phyloP scores from a whole-genome alignment of 148 eudicot genomes.

The Agrostemma githago region DNA sequence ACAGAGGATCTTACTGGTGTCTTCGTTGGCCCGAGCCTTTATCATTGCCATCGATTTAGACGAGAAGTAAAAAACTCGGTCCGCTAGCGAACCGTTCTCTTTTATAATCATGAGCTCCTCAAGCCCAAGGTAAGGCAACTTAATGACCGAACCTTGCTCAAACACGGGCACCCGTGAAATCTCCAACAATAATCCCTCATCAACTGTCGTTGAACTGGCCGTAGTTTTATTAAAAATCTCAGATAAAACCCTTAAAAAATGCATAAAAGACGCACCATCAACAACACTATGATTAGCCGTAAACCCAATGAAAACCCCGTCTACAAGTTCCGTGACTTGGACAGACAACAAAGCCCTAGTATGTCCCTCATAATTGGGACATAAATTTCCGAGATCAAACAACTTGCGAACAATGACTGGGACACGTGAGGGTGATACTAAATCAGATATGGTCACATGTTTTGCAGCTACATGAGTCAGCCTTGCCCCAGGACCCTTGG shows the following conservation, averaged over 20 bases:
- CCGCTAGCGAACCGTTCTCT: constrained; percentile 35
- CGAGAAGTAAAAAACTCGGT: constrained; percentile 60
- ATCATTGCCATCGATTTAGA: constrained; percentile 37
- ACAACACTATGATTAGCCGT: constrained; percentile 49
- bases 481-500: constrained; percentile 39
- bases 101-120: constrained; percentile 18
- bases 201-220: not conserved
- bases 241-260: constrained; percentile 46
- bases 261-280: constrained; percentile 56
- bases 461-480: constrained; percentile 35
- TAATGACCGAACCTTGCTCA: constrained; percentile 25
- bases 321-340: constrained; percentile 54
- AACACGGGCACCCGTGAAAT: constrained; percentile 13
- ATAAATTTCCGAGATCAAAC: constrained; percentile 24
- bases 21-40: constrained; percentile 40
- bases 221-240: constrained; percentile 21
- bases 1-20: not conserved
- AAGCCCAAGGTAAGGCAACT: constrained; percentile 37
- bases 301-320: constrained; percentile 53
- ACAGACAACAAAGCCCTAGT: constrained; percentile 38
- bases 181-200: not conserved
- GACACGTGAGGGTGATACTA: not conserved
- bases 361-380: constrained; percentile 45
- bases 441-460: constrained; percentile 21
- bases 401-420: not conserved